Base-by-base conservation (phyloP, 495 filamentous ascomycete genomes). In the Penicillium arizonense region DNA sequence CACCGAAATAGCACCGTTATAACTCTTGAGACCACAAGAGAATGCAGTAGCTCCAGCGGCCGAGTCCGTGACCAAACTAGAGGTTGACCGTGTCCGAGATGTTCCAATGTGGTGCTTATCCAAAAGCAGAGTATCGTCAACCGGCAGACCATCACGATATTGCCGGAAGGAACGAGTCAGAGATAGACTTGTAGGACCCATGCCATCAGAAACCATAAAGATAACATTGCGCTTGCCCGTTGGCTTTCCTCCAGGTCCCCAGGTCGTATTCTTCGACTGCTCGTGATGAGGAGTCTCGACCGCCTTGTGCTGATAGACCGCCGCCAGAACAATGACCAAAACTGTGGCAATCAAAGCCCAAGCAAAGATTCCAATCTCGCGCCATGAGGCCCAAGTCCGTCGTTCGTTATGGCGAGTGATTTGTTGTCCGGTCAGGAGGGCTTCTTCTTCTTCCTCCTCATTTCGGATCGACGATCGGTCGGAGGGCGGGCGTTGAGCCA, bases 191-290 rank as follows among this genome's bases (percentile, higher is more conserved):
- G 92, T 89, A 3, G 94, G 94, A 0, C 94, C 94, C 95, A 98
- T 97, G 49, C 93, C 94, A 64, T 98, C 94, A 0, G 89, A 95
- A 8, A 98, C 95, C 95, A 98, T 97, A 77, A 98, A 97, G 53
- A 98, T 87, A 35, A 97, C 70, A 63, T 97, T 98, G 21, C 87
- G 79, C 71, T 97, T 98, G 12, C 88, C 87, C n/a, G 62, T 73
- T 8, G 76, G 84, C 52, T 72, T 81, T 34, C 76, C 76, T 30
- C 64, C 66, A 44, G 76, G 69, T 21, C 65, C 62, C 73, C 72
- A 75, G 40, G 61, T 46, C 45, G 57, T 51, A 1, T 56, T 52
- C 35, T 60, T 64, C 10, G 53, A 41, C 45, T 57, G 30, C 34
- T 53, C 37, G 37, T 60, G 57, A n/a, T 53, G 48, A 40, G 38